These are phyloP conservation scores for Barnettozyma wickerhamii DNA, from an alignment of 805 yeast species.

Conservation along the genomic window DNA sequence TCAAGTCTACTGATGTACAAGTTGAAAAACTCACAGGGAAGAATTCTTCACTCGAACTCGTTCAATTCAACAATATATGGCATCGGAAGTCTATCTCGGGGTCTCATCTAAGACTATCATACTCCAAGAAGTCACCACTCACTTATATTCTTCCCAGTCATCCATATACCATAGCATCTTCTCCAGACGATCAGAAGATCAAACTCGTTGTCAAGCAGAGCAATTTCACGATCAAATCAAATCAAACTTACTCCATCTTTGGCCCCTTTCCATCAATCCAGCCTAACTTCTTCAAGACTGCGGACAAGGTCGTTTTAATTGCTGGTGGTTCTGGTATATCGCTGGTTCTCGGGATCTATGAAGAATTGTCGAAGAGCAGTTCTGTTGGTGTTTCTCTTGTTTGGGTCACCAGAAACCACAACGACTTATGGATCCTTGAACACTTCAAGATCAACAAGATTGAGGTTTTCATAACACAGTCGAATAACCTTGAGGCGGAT, in stretches of 20 bases:
- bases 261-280: slow-evolving; percentile 44
- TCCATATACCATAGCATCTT: slow-evolving; percentile 59
- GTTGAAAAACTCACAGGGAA: slow-evolving; percentile 16
- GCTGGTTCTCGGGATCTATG: slow-evolving; percentile 50
- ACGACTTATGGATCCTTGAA: slow-evolving; percentile 44
- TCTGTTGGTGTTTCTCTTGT: slow-evolving; percentile 34
- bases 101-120: slow-evolving; percentile 52
- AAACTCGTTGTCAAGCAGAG: slow-evolving; percentile 43
- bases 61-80: slow-evolving; percentile 26
- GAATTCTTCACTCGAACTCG: slow-evolving; percentile 21
- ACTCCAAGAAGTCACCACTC: slow-evolving; percentile 31
- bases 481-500: background rate
- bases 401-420: slow-evolving; percentile 49
- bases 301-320: slow-evolving; percentile 46
- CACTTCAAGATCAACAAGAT: slow-evolving; percentile 33
- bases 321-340: slow-evolving; percentile 78
- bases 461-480: slow-evolving; percentile 37
- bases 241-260: slow-evolving; percentile 34
- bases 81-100: slow-evolving; percentile 39
- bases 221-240: slow-evolving; percentile 29
- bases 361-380: slow-evolving; percentile 30
- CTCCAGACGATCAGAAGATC: slow-evolving; percentile 34
- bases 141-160: slow-evolving; percentile 56
- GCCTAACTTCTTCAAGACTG: slow-evolving; percentile 40
- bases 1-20: slow-evolving; percentile 15